Conservation (phyloP, 352 stramenopile species). For the Phytophthora hybrid region DNA sequence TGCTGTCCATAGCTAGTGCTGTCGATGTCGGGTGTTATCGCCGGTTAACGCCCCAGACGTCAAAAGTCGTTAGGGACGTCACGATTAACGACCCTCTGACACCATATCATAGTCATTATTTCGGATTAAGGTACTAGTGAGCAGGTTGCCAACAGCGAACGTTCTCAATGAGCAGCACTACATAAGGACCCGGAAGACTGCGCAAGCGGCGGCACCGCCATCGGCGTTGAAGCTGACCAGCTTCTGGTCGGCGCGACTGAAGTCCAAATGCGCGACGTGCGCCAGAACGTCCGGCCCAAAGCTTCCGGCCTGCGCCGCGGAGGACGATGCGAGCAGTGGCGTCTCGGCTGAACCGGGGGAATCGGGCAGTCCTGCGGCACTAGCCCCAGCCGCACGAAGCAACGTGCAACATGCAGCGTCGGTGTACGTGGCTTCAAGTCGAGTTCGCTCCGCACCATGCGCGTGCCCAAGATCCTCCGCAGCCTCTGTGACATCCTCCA, state of each 20-base stretch:
- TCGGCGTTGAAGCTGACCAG: constrained; percentile 31
- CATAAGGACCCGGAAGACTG: no score
- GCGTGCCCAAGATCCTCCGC: constrained; percentile 82
- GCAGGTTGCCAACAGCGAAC: no score
- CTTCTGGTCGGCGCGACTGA: constrained; percentile 15
- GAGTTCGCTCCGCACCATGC: no score
- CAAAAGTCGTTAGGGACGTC: background rate
- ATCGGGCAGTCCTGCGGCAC: constrained; percentile 22
- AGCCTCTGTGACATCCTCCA: constrained; percentile 85
- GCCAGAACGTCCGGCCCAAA: no score
- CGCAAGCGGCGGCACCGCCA: background rate
- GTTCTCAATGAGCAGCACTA: no score
- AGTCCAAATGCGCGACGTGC: no score
- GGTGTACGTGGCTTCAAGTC: constrained; percentile 22
- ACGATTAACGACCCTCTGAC: no score
- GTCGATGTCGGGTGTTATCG: background rate
- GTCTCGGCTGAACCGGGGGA: constrained; percentile 21
- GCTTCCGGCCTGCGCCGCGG: no score
- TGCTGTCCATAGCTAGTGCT: no score
- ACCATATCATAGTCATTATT: no score
- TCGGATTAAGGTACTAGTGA: no score
- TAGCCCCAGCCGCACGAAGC: constrained; percentile 22
- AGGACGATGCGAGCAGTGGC: no score
- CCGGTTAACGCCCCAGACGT: background rate
- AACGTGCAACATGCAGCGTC: constrained; percentile 39